Percentiles rank a stretch among this genome's conserved stretches.
These are phyloP conservation scores for Penicillium coffeae DNA, from an alignment of 495 filamentous ascomycete genomes.

Conservation along the genomic window DNA sequence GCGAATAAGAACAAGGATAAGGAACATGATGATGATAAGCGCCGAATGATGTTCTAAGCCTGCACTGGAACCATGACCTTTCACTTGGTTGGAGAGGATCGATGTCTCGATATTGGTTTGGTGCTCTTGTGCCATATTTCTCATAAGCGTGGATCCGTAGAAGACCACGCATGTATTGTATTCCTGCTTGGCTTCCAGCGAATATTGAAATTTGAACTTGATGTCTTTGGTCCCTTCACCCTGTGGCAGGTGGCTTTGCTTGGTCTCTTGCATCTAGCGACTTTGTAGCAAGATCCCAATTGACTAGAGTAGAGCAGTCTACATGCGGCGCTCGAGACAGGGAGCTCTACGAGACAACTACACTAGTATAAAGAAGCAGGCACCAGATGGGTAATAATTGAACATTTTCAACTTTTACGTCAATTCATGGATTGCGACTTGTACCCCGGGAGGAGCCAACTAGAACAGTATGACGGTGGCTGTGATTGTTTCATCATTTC, in stretches of 20 bases:
- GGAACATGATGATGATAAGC: conserved; percentile 23
- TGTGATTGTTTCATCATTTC: conserved; percentile 44
- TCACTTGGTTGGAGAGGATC: conserved; percentile 3
- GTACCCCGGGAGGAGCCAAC: conserved; percentile 37
- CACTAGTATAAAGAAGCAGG: neutral
- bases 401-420: conserved; percentile 39
- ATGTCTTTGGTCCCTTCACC: too few relatives aligned
- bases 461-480: conserved; percentile 42
- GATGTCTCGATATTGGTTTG: conserved; percentile 18
- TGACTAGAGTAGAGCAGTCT: neutral
- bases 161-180: conserved; percentile 21
- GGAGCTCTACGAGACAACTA: neutral
- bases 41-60: conserved; percentile 28
- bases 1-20: conserved; percentile 48
- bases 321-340: neutral
- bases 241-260: too few relatives aligned
- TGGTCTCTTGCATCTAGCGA: too few relatives aligned
- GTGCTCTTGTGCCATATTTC: conserved; percentile 18
- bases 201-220: too few relatives aligned
- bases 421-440: conserved; percentile 41
- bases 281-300: neutral
- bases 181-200: conserved; percentile 1
- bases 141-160: conserved; percentile 7
- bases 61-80: neutral
- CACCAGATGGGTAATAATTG: conserved; percentile 15